These are phyloP conservation scores for Xylariaceae sp. DNA, from an alignment of 2,329 filamentous ascomycete genomes.

Conservation along the genomic window DNA sequence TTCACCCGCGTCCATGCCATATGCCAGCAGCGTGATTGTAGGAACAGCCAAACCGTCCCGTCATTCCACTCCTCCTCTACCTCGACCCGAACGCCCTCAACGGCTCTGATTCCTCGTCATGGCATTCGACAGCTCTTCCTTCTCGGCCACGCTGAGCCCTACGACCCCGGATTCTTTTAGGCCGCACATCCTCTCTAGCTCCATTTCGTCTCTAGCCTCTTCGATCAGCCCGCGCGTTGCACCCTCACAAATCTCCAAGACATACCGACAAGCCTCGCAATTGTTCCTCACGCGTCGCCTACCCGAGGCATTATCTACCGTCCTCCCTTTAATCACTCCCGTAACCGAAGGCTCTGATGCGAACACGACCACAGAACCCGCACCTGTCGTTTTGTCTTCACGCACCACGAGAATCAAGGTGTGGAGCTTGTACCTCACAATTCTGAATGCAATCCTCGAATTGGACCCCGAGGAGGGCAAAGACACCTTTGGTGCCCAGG, in stretches of 20 bases:
- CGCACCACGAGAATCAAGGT: constrained; percentile 86
- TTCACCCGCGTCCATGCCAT: not conserved
- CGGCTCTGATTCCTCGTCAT: constrained; percentile 27
- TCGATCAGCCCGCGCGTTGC: constrained; percentile 57
- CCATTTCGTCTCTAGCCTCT: constrained; percentile 65
- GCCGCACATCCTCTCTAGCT: constrained; percentile 55
- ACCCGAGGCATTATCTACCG: constrained; percentile 80
- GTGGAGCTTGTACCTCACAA: constrained; percentile 94
- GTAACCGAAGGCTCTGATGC: constrained; percentile 42
- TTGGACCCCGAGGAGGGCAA: constrained; percentile 88
- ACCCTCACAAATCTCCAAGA: constrained; percentile 76
- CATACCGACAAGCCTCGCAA: constrained; percentile 89
- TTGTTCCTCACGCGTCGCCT: constrained; percentile 92
- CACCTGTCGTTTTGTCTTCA: constrained; percentile 75
- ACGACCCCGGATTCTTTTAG: constrained; percentile 44
- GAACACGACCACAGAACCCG: constrained; percentile 48
- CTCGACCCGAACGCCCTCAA: not conserved
- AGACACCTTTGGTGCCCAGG: constrained; percentile 75
- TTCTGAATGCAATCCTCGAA: constrained; percentile 87
- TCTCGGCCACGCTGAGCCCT: constrained; percentile 43
- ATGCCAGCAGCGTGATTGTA: no score
- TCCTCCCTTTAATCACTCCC: constrained; percentile 75
- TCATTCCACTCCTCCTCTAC: not conserved
- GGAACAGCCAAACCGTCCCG: no score
- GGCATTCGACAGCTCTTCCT: constrained; percentile 41